phyloP scores from a whole-genome alignment of 2,329 filamentous ascomycete species.

The Fusarium subglutinans region DNA sequence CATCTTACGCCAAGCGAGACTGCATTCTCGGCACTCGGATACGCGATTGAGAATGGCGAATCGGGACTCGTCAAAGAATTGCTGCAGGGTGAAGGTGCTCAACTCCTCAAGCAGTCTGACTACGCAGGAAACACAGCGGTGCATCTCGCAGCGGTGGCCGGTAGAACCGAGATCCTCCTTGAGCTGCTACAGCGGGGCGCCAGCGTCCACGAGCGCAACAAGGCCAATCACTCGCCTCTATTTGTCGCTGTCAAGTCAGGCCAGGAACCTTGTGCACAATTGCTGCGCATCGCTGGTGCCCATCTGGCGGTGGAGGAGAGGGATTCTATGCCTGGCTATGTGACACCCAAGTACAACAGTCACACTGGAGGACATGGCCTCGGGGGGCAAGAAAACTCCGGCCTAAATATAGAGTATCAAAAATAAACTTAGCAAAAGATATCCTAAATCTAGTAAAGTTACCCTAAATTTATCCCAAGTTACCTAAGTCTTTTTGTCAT shows the following conservation, averaged over 20 bases:
- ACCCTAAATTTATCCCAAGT: no score
- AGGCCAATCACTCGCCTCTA: conserved; percentile 72
- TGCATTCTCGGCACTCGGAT: conserved; percentile 80
- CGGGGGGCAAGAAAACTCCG: no score
- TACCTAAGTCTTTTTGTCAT: no score
- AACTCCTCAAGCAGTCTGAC: conserved; percentile 78
- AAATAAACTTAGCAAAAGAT: no score
- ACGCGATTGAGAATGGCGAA: conserved; percentile 80
- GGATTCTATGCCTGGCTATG: conserved; percentile 43
- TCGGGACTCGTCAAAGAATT: conserved; percentile 72
- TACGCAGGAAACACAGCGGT: conserved; percentile 82
- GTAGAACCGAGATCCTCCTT: conserved; percentile 63
- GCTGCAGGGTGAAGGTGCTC: conserved; percentile 70
- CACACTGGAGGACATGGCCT: conserved; percentile 9
- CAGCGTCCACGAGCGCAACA: conserved; percentile 73
- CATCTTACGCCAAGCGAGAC: conserved; percentile 62
- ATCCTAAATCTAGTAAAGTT: no score
- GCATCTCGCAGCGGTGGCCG: conserved; percentile 66
- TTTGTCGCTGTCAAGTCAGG: conserved; percentile 70
- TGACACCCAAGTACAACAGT: conserved; percentile 32
- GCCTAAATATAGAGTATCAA: no score
- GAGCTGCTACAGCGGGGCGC: conserved; percentile 69
- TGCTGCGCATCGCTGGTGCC: conserved; percentile 68
- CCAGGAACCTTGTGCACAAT: conserved; percentile 60
- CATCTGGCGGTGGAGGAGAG: conserved; percentile 60